phyloP scores from a whole-genome alignment of 2,329 filamentous ascomycete genomes.

The Ilyonectria mors-panacis region DNA sequence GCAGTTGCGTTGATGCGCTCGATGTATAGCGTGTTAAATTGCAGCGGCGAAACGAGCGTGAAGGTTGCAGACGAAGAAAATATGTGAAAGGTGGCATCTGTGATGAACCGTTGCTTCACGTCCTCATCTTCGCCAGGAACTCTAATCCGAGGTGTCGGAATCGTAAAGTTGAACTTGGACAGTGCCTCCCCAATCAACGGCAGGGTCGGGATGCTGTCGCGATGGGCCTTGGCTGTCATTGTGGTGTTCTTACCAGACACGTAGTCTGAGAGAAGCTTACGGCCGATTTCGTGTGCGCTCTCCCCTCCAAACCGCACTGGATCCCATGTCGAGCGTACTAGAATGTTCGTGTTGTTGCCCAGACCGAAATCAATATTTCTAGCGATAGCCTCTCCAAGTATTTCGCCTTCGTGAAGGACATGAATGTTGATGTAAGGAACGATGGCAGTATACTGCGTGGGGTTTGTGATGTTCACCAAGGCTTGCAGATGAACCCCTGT shows the following conservation, averaged over 20 bases:
- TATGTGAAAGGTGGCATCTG: conserved; percentile 88
- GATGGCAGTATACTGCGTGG: conserved; percentile 85
- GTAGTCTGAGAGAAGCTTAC: conserved; percentile 85
- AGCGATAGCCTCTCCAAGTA: conserved; percentile 82
- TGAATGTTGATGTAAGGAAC: conserved; percentile 87
- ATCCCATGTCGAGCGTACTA: conserved; percentile 81
- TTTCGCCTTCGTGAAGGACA: conserved; percentile 79
- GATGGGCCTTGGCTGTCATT: conserved; percentile 80
- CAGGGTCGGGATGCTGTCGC: conserved; percentile 79
- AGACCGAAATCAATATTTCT: conserved; percentile 73
- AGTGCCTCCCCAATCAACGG: conserved; percentile 81
- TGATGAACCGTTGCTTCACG: conserved; percentile 77
- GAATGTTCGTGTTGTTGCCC: conserved; percentile 80
- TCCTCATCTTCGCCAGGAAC: conserved; percentile 65
- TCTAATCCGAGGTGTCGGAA: conserved; percentile 78
- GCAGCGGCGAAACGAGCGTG: conserved; percentile 83
- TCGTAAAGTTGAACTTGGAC: conserved; percentile 77
- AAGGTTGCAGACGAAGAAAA: conserved; percentile 90
- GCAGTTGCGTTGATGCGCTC: conserved; percentile 88
- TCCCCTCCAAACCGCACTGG: conserved; percentile 74
- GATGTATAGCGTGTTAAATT: conserved; percentile 80
- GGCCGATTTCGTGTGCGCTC: conserved; percentile 73
- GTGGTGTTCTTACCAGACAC: conserved; percentile 90
- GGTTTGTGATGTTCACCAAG: conserved; percentile 88
- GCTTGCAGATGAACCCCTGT: conserved; percentile 81